phyloP scores from a whole-genome alignment of 2,329 filamentous ascomycete species.

The Cercospora sp. region DNA sequence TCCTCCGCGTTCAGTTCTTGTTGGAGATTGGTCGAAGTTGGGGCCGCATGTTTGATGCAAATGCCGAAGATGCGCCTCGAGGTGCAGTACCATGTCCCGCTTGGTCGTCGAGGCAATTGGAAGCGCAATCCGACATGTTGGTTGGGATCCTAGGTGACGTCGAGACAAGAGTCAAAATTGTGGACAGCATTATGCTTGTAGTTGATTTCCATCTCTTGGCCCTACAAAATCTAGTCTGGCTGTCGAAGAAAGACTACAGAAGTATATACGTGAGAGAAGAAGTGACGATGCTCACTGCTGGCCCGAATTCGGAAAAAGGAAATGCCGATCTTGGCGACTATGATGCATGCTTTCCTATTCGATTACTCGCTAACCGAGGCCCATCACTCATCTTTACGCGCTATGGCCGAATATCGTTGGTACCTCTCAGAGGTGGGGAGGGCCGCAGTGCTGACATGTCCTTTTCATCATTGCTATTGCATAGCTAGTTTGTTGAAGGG shows the following conservation, averaged over 20 bases:
- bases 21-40: neutral
- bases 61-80: slow-evolving; percentile 2
- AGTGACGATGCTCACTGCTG: neutral
- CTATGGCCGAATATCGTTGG: neutral
- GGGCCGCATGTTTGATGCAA: neutral
- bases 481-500: neutral
- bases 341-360: neutral
- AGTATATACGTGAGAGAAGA: neutral
- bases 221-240: neutral
- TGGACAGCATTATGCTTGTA: neutral
- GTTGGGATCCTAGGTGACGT: neutral
- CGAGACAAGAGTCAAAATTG: neutral
- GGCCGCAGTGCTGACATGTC: neutral
- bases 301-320: neutral
- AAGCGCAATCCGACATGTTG: neutral
- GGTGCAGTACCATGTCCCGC: neutral
- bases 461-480: neutral
- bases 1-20: neutral
- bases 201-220: neutral
- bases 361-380: neutral
- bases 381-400: neutral
- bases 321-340: neutral
- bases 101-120: slow-evolving; percentile 4
- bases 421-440: neutral
- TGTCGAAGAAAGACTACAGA: neutral